A percentile compares a stretch with the other conserved stretches of the same genome.
Conservation (phyloP, 2,329 filamentous ascomycete genomes). For the Endocalyx cinctus region DNA sequence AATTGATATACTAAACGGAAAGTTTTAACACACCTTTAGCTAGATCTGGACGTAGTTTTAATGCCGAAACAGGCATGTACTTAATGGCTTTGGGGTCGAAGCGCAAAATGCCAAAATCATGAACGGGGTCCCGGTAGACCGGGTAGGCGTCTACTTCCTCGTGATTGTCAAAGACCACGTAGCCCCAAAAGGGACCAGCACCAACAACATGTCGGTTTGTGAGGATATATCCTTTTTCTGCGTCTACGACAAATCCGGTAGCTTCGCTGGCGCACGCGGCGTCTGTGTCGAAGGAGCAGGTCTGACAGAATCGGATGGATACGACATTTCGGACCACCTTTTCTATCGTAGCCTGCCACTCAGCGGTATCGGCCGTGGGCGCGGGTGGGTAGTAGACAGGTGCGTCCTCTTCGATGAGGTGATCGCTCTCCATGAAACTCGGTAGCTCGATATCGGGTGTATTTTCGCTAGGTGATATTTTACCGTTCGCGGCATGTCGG, state of each 20-base stretch:
- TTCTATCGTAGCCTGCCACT: constrained; percentile 96
- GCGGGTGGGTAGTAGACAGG: constrained; percentile 32
- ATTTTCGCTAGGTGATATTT: constrained; percentile 44
- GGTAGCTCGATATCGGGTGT: constrained; percentile 36
- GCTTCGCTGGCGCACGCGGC: constrained; percentile 89
- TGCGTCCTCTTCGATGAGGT: constrained; percentile 38
- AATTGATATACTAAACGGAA: no score
- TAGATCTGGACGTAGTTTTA: constrained; percentile 78
- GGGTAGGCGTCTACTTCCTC: constrained; percentile 94
- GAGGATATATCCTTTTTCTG: constrained; percentile 82
- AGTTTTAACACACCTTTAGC: constrained; percentile 53
- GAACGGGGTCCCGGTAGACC: constrained; percentile 95
- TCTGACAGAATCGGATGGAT: constrained; percentile 98
- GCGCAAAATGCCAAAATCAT: constrained; percentile 95
- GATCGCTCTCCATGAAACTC: constrained; percentile 30
- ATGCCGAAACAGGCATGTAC: constrained; percentile 84
- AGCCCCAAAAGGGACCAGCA: constrained; percentile 94
- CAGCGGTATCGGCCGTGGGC: constrained; percentile 56
- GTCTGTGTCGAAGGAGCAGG: constrained; percentile 97
- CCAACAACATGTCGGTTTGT: constrained; percentile 93
- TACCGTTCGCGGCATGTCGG: constrained; percentile 39
- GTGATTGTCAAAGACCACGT: constrained; percentile 98
- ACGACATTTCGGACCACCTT: constrained; percentile 92
- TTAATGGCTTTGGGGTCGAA: constrained; percentile 96
- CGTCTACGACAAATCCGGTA: constrained; percentile 96